Percentiles rank a stretch among this genome's conserved stretches.
Conservation (phyloP, 345 rosid genomes). For the Nasturtium officinale region DNA sequence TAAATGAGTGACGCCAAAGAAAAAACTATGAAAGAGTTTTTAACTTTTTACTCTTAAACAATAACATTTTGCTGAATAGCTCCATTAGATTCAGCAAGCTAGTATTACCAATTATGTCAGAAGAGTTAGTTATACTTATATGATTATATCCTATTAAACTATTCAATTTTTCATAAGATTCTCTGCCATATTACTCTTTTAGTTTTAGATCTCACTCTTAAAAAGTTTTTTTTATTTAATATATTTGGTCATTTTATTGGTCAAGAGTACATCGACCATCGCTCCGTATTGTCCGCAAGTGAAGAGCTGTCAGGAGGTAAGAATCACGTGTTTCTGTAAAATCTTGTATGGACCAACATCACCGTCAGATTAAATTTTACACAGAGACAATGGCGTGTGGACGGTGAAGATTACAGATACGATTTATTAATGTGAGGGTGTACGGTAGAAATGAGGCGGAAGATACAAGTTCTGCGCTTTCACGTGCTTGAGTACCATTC, state of each 20-base stretch:
- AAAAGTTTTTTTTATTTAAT: background rate
- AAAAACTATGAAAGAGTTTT: too few relatives aligned
- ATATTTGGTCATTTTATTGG: conserved; percentile 6
- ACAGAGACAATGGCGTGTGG: conserved; percentile 1
- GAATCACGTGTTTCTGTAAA: conserved; percentile 23
- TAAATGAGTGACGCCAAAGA: too few relatives aligned
- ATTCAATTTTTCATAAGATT: conserved; percentile 27
- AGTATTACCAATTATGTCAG: conserved; percentile 8
- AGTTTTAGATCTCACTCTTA: conserved; percentile 24
- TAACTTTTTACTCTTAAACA: background rate
- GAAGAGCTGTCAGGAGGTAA: conserved; percentile 35
- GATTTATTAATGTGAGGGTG: conserved; percentile 4
- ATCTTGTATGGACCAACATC: background rate
- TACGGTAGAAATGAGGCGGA: conserved; percentile 20
- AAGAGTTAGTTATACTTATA: background rate
- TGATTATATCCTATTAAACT: background rate
- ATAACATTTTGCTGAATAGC: background rate
- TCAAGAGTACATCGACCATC: conserved; percentile 33
- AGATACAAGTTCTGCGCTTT: conserved; percentile 21
- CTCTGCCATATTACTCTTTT: conserved; percentile 27
- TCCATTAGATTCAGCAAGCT: background rate
- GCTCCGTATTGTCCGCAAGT: conserved; percentile 48
- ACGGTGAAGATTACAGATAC: conserved; percentile 30
- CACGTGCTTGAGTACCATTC: conserved; percentile 37
- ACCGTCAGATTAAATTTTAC: conserved; percentile 14